phyloP scores from a whole-genome alignment of 2,329 filamentous ascomycete species.

The Cladosporium colombiae region DNA sequence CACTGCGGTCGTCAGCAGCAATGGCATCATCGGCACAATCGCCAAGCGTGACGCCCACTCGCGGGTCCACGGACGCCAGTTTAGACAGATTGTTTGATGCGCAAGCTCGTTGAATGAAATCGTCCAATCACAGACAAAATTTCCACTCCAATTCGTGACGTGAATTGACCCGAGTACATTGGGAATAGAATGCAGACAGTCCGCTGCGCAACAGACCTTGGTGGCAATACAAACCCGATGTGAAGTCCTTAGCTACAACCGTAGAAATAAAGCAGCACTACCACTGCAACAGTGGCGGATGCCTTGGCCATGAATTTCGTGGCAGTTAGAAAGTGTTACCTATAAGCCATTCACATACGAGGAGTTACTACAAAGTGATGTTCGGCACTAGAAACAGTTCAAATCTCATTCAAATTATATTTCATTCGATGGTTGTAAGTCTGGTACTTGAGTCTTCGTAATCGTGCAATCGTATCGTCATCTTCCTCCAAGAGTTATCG shows the following conservation, averaged over 20 bases:
- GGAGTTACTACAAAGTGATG: too few relatives aligned
- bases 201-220: not conserved
- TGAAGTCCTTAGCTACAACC: too few relatives aligned
- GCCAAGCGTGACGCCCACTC: not conserved
- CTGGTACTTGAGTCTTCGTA: not conserved
- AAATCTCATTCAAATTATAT: conserved; percentile 1
- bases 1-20: not conserved
- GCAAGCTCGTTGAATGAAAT: not conserved
- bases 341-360: too few relatives aligned
- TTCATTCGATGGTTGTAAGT: not conserved
- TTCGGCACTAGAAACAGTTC: too few relatives aligned
- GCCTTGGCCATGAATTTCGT: too few relatives aligned
- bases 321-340: too few relatives aligned
- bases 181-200: not conserved
- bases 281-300: too few relatives aligned
- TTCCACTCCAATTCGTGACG: not conserved
- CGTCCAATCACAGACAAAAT: not conserved
- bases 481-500: not conserved
- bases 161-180: too few relatives aligned
- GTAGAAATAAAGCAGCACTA: too few relatives aligned
- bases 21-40: not conserved
- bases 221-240: too few relatives aligned
- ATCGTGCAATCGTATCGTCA: conserved; percentile 3
- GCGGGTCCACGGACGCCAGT: not conserved
- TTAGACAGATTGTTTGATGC: not conserved